phyloP scores from a whole-genome alignment of 371 early-diverging fungal species.

The Thermomucor indicae-seudaticae region DNA sequence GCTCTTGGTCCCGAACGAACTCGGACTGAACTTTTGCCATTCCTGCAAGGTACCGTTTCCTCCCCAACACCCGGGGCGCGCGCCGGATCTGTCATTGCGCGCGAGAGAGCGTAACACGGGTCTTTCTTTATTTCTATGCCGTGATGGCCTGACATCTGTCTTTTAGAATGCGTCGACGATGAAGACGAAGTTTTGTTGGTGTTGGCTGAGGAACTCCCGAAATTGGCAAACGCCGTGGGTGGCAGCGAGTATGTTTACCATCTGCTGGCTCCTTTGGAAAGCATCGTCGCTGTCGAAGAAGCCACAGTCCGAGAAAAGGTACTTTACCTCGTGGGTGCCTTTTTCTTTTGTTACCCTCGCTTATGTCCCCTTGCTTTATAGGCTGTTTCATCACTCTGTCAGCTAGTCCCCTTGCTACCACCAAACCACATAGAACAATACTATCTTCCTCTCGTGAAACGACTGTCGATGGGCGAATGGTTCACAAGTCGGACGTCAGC shows the following conservation, averaged over 20 bases:
- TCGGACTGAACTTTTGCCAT: conserved; percentile 93
- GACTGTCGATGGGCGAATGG: conserved; percentile 95
- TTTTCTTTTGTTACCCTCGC: too few relatives aligned
- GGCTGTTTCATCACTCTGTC: conserved; percentile 93
- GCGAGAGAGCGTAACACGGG: not conserved
- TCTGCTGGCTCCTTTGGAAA: conserved; percentile 90
- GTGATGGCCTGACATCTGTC: conserved; percentile 3
- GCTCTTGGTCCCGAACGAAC: conserved; percentile 95
- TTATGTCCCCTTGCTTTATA: too few relatives aligned
- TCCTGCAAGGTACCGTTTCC: conserved; percentile 80
- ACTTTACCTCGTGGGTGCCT: too few relatives aligned
- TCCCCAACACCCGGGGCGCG: too few relatives aligned
- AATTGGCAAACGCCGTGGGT: conserved; percentile 89
- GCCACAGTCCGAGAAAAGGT: conserved; percentile 95
- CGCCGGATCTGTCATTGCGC: not conserved
- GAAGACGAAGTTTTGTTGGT: conserved; percentile 96
- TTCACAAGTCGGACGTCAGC: conserved; percentile 95
- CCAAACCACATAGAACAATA: conserved; percentile 80
- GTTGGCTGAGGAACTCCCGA: conserved; percentile 92
- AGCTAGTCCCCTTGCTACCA: conserved; percentile 64
- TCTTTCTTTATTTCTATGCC: not conserved
- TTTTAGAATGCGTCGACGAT: conserved; percentile 93
- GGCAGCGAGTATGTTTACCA: conserved; percentile 82
- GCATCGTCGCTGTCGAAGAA: conserved; percentile 95
- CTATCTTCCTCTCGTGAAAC: conserved; percentile 86